Evolutionary conservation across 2,329 filamentous ascomycete genomes (phyloP).

Genomic region (Verticillium tricorpus): DNA sequence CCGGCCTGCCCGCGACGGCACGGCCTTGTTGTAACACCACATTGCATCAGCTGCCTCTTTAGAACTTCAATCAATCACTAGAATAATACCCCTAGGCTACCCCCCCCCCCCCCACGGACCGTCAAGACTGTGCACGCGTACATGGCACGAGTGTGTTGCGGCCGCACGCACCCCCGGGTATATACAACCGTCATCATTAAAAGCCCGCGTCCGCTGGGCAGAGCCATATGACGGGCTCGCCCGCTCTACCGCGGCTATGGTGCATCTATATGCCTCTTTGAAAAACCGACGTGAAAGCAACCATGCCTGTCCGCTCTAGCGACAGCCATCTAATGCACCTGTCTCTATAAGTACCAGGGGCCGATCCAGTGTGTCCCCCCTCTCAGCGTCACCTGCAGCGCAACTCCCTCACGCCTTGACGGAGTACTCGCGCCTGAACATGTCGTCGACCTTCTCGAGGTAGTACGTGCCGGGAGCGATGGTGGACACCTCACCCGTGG

Average conservation of each 20-base stretch:
- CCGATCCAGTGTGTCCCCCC: background rate
- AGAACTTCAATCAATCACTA: no score
- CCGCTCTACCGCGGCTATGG: background rate
- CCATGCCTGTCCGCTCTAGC: background rate
- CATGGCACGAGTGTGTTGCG: background rate
- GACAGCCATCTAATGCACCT: constrained; percentile 7
- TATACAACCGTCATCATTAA: background rate
- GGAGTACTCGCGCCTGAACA: constrained; percentile 77
- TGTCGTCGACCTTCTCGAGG: constrained; percentile 74
- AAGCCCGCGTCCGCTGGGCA: background rate
- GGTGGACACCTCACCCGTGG: constrained; percentile 62
- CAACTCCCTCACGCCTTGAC: constrained; percentile 59
- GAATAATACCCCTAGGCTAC: no score
- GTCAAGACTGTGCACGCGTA: background rate
- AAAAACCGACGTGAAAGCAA: background rate
- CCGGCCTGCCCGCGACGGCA: no score
- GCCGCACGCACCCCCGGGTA: background rate
- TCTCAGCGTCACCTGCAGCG: background rate
- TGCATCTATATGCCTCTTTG: background rate
- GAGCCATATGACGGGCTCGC: background rate
- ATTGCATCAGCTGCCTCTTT: no score
- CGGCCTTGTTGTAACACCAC: no score
- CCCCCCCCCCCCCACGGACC: no score
- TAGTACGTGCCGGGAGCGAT: constrained; percentile 70
- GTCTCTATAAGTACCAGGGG: constrained; percentile 8